Conservation (phyloP, 2,329 filamentous ascomycete genomes). For the Scedosporium dehoogii region DNA sequence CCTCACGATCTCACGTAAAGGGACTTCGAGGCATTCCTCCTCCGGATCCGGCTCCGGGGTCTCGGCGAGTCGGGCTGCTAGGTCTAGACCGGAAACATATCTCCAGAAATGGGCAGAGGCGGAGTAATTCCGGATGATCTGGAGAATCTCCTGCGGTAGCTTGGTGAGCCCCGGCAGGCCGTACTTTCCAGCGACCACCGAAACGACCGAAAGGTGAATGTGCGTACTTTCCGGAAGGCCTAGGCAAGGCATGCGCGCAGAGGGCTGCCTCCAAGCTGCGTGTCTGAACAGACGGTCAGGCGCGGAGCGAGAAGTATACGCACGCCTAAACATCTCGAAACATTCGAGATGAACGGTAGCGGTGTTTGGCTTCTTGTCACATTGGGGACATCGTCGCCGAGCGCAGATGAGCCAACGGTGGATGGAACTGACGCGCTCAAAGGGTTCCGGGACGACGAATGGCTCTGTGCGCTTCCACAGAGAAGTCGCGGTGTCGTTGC, state of each 20-base stretch:
- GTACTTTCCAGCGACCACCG: background rate
- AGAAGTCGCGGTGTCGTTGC: background rate
- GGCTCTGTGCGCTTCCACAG: background rate
- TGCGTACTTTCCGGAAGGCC: background rate
- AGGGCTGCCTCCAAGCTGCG: background rate
- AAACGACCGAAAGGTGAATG: background rate
- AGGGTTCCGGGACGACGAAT: background rate
- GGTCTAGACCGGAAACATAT: background rate
- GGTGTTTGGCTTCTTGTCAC: background rate
- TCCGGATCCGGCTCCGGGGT: background rate
- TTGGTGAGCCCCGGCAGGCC: background rate
- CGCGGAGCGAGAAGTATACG: background rate
- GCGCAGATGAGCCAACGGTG: background rate
- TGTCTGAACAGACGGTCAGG: background rate
- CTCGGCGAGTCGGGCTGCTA: background rate
- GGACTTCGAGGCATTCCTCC: background rate
- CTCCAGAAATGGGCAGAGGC: background rate
- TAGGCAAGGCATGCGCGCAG: background rate
- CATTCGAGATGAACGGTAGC: background rate
- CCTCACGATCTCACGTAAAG: background rate
- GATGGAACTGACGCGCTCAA: background rate
- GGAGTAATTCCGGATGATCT: background rate
- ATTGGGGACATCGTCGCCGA: background rate
- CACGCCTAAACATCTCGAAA: background rate
- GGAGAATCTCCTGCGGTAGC: background rate